Evolutionary conservation across 176 grass and related monocot species (phyloP).

Genomic region (Elaeis guineensis): DNA sequence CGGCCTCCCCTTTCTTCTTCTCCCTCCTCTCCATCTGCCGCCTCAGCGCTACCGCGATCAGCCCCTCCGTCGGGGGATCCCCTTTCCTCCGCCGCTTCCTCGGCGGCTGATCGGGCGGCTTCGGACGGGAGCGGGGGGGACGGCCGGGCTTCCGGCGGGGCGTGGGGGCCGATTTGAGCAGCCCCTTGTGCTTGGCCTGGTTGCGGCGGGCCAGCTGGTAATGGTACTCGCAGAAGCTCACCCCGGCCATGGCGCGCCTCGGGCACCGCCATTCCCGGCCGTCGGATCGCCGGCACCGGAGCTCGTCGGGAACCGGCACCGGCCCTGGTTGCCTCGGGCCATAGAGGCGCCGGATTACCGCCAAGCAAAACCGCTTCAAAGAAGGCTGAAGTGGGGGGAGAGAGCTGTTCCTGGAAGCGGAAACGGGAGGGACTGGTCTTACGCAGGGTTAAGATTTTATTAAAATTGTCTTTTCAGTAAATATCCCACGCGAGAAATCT

Average conservation of each 20-base stretch:
- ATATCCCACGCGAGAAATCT: too few relatives aligned
- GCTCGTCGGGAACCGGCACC: slow-evolving; percentile 36
- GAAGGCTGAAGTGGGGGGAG: too few relatives aligned
- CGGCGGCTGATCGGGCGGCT: slow-evolving; percentile 5
- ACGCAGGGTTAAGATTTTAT: too few relatives aligned
- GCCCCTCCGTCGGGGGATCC: slow-evolving; percentile 27
- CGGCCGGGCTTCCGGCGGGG: background rate
- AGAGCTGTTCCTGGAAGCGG: too few relatives aligned
- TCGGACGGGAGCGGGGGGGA: background rate
- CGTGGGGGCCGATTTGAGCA: too few relatives aligned
- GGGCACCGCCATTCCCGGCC: slow-evolving; percentile 85
- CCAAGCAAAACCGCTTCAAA: too few relatives aligned
- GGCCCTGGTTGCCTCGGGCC: slow-evolving; percentile 27
- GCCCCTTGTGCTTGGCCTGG: slow-evolving; percentile 14
- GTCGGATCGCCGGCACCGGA: slow-evolving; percentile 76
- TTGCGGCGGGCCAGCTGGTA: slow-evolving; percentile 21
- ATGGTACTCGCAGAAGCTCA: slow-evolving; percentile 74
- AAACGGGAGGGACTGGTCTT: too few relatives aligned
- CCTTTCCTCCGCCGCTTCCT: slow-evolving; percentile 19
- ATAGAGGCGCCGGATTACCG: too few relatives aligned
- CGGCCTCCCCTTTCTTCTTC: slow-evolving; percentile 18
- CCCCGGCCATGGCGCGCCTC: slow-evolving; percentile 38
- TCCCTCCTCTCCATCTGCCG: slow-evolving; percentile 35
- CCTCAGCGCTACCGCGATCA: slow-evolving; percentile 41
- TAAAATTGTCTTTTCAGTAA: too few relatives aligned